Evolutionary conservation across 169 alveolate species (phyloP), one percentile per base, ranked within the genome.

Genomic region (Cryptosporidium meleagridis): DNA sequence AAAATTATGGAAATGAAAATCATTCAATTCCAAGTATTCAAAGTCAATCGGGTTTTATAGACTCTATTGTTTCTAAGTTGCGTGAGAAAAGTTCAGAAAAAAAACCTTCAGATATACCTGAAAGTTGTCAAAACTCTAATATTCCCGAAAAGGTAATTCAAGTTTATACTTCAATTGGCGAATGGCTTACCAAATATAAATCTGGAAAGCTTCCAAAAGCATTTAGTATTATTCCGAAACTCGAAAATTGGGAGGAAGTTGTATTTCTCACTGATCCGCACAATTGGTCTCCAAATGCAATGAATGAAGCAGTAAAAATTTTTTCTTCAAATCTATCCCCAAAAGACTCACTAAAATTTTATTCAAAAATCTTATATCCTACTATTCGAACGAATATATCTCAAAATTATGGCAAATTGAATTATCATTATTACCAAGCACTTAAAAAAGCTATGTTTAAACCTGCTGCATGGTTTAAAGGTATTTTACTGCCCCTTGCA

Each of bases 401-500:
- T 41, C 87, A 84, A 45, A 93, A 93, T 39, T 92, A 96, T 84
- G 96, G 96, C 91, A 97, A 96, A 87, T 92, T 98, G 69, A 97
- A 97, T 92, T 93, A 95, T 51, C 99, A 97, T 75, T 94, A 94
- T 73, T 98, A 97, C 75, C 95, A 94, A 91, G 96, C 99, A 45
- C 91, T 98, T 62, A 97, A 96, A 85, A 97, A 96, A 86, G 98
- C 99, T 51, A 68, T 98, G 45, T 98, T 95, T 92, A 98, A 97
- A 92, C 99, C 99, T 45, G 95, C 95, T 23, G 99, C 99, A 23
- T 98, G 99, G 97, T 96, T 98, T 91, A 97, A 97, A 91, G 99
- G 99, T 26, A 95, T 98, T 18, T 72, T 98, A 61, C 94, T 97
- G 53, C 99, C 99, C 2, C 86, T 98, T 33, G 96, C 97, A 26